Evolutionary conservation across 495 filamentous ascomycete species (phyloP), one percentile per base, ranked within the genome.

Genomic region (Penicillium robsamsonii): DNA sequence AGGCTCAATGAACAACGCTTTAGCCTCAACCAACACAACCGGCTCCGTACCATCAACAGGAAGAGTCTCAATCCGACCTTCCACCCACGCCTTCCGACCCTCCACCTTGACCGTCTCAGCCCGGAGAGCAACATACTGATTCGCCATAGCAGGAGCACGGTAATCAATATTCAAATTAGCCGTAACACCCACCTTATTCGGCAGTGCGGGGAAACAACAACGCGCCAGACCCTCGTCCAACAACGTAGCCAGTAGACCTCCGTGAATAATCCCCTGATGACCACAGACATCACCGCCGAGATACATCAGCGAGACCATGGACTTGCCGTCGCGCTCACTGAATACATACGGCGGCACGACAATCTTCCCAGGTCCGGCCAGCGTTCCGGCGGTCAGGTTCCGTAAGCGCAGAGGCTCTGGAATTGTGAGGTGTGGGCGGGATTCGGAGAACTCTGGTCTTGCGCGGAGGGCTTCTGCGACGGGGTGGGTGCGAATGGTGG

Each of bases 11-110:
- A 96, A 97, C 57, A 98, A 73, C 3, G 88, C 92, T 66, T 87
- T 87, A 13, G 89, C 90, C 73, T 92, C 87, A 27, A 84, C 88
- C 44, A 94, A 71, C 24, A 92, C 81, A 11, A 81, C 65, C 10
- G 88, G 85, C 38, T 80, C 80, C 64, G 84, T 75, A 17, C 81
- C 83, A 38, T 80, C 80, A 46, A 74, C 77, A 37, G 84, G 83
- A 12, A 97, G 77, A 22, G 90, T 88, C 80, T 96, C 93, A 62
- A 98, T 88, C 59, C 84, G 83, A 20, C 90, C 95, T 72, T 91
- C 87, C 6, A 97, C 92, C 93, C 93, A 98, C 20, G 92, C 94
- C 72, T 98, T 98, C 57, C 94, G 81, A 6, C 94, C 95, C 68
- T 97, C 93, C 9, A 91, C 89, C 76, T 89, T 95, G 20, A 84